Evolutionary conservation across 176 grass and related monocot species (phyloP).

Genomic region (Pontederia crassipes): DNA sequence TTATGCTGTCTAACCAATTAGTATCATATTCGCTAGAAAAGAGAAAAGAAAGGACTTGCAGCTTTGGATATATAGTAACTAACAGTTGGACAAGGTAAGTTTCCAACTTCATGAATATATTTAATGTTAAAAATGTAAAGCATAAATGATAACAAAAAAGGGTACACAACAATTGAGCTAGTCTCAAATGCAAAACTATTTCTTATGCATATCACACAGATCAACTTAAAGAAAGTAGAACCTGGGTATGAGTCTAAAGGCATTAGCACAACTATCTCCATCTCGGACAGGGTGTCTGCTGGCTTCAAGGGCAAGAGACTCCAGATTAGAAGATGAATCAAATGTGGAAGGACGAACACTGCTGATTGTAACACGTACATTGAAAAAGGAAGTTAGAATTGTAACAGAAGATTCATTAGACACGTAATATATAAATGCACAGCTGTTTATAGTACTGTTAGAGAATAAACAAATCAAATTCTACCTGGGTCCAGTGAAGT

Average conservation of each 20-base stretch:
- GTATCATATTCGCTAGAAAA: too few relatives aligned
- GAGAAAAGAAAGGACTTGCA: too few relatives aligned
- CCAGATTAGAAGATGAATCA: slow-evolving; percentile 13
- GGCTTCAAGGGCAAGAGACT: slow-evolving; percentile 9
- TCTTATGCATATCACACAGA: too few relatives aligned
- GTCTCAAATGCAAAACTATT: too few relatives aligned
- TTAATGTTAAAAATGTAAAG: too few relatives aligned
- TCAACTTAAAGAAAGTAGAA: not conserved
- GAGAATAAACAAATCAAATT: not conserved
- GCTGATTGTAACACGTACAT: not conserved
- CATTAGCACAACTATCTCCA: slow-evolving; percentile 10
- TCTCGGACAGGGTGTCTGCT: slow-evolving; percentile 18
- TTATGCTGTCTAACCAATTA: too few relatives aligned
- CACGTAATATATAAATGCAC: not conserved
- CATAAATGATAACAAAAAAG: too few relatives aligned
- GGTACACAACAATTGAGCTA: not conserved
- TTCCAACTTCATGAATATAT: too few relatives aligned
- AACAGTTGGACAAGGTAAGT: too few relatives aligned
- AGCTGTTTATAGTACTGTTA: too few relatives aligned
- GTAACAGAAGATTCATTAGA: not conserved
- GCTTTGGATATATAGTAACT: too few relatives aligned
- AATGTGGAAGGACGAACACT: slow-evolving; percentile 19
- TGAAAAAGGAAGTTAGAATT: not conserved
- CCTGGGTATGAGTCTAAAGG: slow-evolving; percentile 11
- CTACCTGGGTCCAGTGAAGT: slow-evolving; percentile 1